Evolutionary conservation across 768 basidiomycete genomes (phyloP), one percentile per base, ranked within the genome.

Genomic region (Lactarius akahatsu): DNA sequence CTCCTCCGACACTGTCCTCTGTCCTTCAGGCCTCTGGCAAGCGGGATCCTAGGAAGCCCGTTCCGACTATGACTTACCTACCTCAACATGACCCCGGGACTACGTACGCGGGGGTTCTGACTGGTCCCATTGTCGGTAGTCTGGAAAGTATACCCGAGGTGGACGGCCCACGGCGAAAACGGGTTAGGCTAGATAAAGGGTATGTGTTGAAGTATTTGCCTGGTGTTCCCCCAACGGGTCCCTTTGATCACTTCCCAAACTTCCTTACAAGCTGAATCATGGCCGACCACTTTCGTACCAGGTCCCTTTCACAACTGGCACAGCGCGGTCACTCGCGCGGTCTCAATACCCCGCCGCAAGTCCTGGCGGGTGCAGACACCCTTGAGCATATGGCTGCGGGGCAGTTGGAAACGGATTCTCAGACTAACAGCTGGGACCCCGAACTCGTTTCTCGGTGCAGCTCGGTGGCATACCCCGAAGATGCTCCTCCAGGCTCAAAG

Each of bases 51-150:
- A 91, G 84, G 81, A 92, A 93, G 78, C 85, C 88, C 60, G 77
- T 83, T 70, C 79, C 83, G 70, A 78, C 82, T 66, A 81, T 86
- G 77, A 92, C 92, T 68, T 94, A 93, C 81, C 82, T 94, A 74
- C 91, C 92, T 57, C 78, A 85, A 69, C 86, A 87, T 73, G 92
- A 94, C 82, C 92, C 92, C 69, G 92, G 92, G 74, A 89, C 92
- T 72, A 94, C 92, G 30, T 94, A 92, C 80, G 86, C 89, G 75
- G 90, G 88, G 66, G 83, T 89, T 74, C 83, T 86, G 80, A 82
- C 86, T 70, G 84, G 85, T 67, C 83, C 88, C 74, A 81, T 87
- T 58, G 69, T 71, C 52, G 70, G 74, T 34, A 72, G 70, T 55
- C 65, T 77, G 65, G 73, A 76, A 60, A 69, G 72, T 69, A 80